Base-by-base conservation (phyloP, 345 rosid species). In the Raphanus raphanistrum region DNA sequence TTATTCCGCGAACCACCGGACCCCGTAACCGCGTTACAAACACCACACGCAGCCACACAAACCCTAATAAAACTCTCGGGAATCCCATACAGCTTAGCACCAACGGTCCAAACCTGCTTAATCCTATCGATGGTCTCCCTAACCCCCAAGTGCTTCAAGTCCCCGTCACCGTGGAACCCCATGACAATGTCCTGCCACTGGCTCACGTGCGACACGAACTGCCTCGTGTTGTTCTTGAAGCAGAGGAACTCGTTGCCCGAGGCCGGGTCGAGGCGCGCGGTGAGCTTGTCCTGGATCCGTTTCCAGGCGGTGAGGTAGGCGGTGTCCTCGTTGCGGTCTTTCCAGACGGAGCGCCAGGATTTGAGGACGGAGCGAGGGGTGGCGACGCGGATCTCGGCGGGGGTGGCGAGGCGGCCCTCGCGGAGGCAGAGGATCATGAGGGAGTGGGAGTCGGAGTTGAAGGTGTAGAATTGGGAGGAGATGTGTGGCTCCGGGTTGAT, bases 11-110 rank as follows among this genome's bases (percentile, higher is more conserved):
- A 87, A 25, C 84, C 88, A 25, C 84, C 88, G 10, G 98, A 91
- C 29, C 96, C 99, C 4, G 94, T 85, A 0, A 87, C 83, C 2
- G 93, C 83, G 11, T 92, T 90, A 68, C 99, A 95, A 2, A 95
- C 81, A 28, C 90, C 87, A 71, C 99, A 95, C 0, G 94, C 92
- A 1, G 93, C 89, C 8, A 95, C 90, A 87, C 99, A 95, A 81
- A 90, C 98, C 90, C 97, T 91, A 77, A 95, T 95, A 82, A 82
- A 95, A 69, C 99, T 92, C 90, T 95, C 99, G 0, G 98, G 98
- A 27, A 95, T 95, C 0, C 99, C 99, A 64, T 92, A 95, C 57
- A 95, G 84, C 80, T 92, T 95, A 74, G 97, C 98, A 35, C 98
- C 97, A 0, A 92, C 98, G 1, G 98, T 95, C 98, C 99, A 95